These are phyloP conservation scores for Naganishia vishniacii DNA, from an alignment of 768 basidiomycete species.

Conservation along the genomic window DNA sequence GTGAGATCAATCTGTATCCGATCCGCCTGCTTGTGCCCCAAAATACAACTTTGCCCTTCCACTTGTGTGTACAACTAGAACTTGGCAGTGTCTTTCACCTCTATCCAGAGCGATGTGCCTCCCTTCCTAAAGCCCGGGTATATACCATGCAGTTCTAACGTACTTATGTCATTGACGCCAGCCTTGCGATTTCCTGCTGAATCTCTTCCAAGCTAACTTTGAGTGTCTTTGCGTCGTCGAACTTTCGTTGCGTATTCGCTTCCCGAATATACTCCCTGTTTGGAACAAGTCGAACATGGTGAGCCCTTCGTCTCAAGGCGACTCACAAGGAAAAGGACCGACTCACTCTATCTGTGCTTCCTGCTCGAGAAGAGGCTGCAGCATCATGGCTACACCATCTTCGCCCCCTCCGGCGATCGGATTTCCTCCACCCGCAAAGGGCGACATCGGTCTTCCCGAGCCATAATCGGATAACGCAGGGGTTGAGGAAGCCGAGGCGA, in stretches of 20 bases:
- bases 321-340: background rate
- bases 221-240: constrained; percentile 86
- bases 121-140: background rate
- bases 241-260: constrained; percentile 82
- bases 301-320: too few relatives aligned
- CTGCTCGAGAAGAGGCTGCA: constrained; percentile 90
- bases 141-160: background rate
- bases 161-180: constrained; percentile 8
- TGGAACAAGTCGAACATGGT: too few relatives aligned
- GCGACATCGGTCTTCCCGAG: constrained; percentile 30
- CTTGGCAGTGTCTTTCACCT: background rate
- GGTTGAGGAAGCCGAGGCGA: constrained; percentile 32
- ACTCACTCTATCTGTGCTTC: constrained; percentile 73
- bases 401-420: constrained; percentile 50
- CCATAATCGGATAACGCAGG: constrained; percentile 29
- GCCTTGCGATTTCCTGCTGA: constrained; percentile 68
- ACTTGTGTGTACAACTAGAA: background rate
- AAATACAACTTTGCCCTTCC: too few relatives aligned
- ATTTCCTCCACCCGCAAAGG: constrained; percentile 13
- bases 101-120: too few relatives aligned
- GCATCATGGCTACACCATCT: constrained; percentile 62
- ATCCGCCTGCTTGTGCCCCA: background rate
- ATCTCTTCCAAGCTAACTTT: constrained; percentile 77
- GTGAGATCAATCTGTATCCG: too few relatives aligned
- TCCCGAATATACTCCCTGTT: constrained; percentile 70